These are phyloP conservation scores for Penicillium cataractarum DNA, from an alignment of 495 filamentous ascomycete genomes.

Conservation along the genomic window DNA sequence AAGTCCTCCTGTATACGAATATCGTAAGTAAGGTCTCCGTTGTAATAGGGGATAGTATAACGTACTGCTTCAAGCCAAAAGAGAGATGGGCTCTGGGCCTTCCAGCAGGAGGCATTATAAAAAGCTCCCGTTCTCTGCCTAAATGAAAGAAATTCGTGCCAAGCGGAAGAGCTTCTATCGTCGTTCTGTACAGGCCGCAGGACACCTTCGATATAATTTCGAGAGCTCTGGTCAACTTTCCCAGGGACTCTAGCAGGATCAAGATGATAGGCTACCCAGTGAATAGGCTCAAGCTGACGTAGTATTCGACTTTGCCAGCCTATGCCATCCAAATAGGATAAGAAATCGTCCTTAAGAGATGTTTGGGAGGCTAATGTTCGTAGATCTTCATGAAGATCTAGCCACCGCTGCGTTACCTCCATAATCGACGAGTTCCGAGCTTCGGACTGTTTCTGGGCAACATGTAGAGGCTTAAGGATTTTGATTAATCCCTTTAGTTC, in stretches of 20 bases:
- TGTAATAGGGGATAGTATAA: not conserved
- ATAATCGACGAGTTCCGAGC: constrained; percentile 3
- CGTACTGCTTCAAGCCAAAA: constrained; percentile 6
- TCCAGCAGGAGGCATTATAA: constrained; percentile 7
- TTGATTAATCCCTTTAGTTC: not conserved
- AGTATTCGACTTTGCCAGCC: not conserved
- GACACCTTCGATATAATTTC: constrained; percentile 13
- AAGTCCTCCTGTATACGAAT: constrained; percentile 4
- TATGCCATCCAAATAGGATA: not conserved
- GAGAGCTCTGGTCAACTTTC: constrained; percentile 13
- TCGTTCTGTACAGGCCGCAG: constrained; percentile 11
- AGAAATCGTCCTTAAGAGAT: not conserved
- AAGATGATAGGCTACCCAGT: not conserved
- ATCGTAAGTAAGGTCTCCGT: not conserved
- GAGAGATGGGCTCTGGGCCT: constrained; percentile 7
- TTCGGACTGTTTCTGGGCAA: not conserved
- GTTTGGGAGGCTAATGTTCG: not conserved
- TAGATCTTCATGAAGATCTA: constrained; percentile 6
- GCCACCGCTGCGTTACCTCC: constrained; percentile 5
- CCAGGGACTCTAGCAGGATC: constrained; percentile 4
- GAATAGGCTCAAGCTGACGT: not conserved
- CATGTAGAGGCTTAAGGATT: not conserved
- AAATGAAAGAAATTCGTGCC: constrained; percentile 2
- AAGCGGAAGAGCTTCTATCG: constrained; percentile 7
- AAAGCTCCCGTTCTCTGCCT: constrained; percentile 4